These are phyloP conservation scores for Dioscorea dumetorum DNA, from an alignment of 106 monocot species.

Conservation along the genomic window DNA sequence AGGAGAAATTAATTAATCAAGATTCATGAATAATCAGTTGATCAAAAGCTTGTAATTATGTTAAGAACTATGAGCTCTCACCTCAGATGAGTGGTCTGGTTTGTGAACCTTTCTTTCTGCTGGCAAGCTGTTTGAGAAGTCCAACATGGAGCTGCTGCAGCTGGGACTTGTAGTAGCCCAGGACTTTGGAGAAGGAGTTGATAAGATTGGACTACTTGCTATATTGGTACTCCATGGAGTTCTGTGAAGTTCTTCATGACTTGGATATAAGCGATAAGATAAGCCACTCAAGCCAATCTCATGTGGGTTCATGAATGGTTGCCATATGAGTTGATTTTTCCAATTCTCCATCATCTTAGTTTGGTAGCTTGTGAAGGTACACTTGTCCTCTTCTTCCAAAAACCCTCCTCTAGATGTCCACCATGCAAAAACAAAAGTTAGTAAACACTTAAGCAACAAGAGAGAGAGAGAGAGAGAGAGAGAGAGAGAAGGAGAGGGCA, in stretches of 20 bases:
- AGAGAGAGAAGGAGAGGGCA: conserved; percentile 5
- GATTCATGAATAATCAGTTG: background rate
- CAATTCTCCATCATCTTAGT: conserved; percentile 41
- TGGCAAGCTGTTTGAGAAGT: conserved; percentile 48
- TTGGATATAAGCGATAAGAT: conserved; percentile 13
- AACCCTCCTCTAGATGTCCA: conserved; percentile 37
- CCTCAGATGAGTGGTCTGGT: conserved; percentile 66
- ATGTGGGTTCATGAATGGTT: conserved; percentile 29
- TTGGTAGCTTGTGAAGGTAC: conserved; percentile 26
- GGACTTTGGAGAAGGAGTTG: conserved; percentile 61
- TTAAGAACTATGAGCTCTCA: background rate
- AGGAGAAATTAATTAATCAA: background rate
- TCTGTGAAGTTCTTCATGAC: conserved; percentile 37
- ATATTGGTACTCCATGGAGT: conserved; percentile 23
- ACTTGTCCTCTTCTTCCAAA: conserved; percentile 42
- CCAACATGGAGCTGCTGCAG: conserved; percentile 49
- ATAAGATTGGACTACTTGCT: conserved; percentile 20
- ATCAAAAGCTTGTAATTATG: background rate
- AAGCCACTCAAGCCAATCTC: conserved; percentile 9
- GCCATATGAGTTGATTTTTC: conserved; percentile 31
- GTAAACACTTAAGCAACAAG: background rate
- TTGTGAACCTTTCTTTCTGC: conserved; percentile 32
- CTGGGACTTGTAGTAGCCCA: conserved; percentile 55
- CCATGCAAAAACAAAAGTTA: background rate
- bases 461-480: conserved; percentile 8